Evolutionary conservation across 805 yeast genomes (phyloP), one percentile per base, ranked within the genome.

Genomic region (Naumovozyma dairenensis): DNA sequence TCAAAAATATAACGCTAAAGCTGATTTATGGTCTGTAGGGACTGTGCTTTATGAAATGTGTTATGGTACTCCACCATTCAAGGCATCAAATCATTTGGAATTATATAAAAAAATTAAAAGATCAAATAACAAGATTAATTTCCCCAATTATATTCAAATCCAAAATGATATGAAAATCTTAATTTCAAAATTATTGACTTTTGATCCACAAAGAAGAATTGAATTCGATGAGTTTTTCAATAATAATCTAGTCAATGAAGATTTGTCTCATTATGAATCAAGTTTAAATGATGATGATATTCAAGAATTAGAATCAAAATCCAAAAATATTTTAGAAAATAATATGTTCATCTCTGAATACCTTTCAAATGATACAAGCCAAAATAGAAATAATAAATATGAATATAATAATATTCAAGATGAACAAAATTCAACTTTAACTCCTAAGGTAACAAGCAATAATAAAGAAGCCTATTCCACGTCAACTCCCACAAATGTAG

Each of bases 11-110:
- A 86, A 87, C 46, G 98, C 97, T 4, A 87, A 86, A 55, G 97
- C 96, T 0, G 98, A 92, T 55, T 61, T 92, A 43, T 92, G 98
- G 98, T 86, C 96, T 5, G 95, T 89, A 4, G 98, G 98, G 3
- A 93, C 97, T 1, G 97, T 92, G 1, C 63, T 87, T 9, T 92
- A 79, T 59, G 98, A 92, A 59, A 87, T 92, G 96, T 72, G 83
- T 9, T 86, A 83, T 20, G 97, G 97, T n/a, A 80, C 73, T 57
- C 96, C 98, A 1, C 98, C 98, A 0, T 92, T 87, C 57, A 76
- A 81, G 44, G 97, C 98, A 3, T 75, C 81, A 4, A 92, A 92
- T 53, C 97, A 89, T 55, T 77, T 92, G 41, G 96, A 89, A 53
- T 68, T 92, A 35, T 70, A 83, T 50, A 78, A 82, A 57, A 83